Percentiles rank a stretch among this genome's conserved stretches.
phyloP scores from a whole-genome alignment of 192 early-diverging fungal species.

The Coemansia aciculifera region DNA sequence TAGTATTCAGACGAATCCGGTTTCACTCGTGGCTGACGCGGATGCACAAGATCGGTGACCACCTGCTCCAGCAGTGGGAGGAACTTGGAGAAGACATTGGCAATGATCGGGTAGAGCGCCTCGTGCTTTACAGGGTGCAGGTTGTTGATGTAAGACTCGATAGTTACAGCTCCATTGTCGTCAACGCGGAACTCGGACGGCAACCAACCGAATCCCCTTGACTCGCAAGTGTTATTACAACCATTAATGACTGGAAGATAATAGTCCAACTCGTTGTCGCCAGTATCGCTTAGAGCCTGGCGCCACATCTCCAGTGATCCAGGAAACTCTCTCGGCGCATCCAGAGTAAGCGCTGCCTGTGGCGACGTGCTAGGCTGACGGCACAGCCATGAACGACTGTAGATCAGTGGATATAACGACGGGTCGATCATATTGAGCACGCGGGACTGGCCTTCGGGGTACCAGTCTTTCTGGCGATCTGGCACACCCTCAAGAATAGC shows the following conservation, averaged over 20 bases:
- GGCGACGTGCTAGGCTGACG: neutral
- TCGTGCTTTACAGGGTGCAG: conserved; percentile 55
- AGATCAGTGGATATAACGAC: conserved; percentile 37
- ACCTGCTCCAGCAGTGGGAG: conserved; percentile 62
- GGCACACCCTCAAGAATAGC: neutral
- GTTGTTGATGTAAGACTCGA: conserved; percentile 70
- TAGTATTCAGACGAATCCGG: neutral
- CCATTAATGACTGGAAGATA: neutral
- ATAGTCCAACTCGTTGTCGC: neutral
- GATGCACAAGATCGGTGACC: conserved; percentile 14
- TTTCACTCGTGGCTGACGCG: neutral
- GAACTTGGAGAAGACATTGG: conserved; percentile 46
- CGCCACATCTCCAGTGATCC: neutral
- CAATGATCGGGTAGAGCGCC: conserved; percentile 53
- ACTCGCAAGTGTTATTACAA: neutral
- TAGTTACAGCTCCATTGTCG: conserved; percentile 35
- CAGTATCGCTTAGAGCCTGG: neutral
- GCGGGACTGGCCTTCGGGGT: conserved; percentile 53
- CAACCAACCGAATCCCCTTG: conserved; percentile 49
- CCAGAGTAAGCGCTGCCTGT: neutral
- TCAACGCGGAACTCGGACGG: conserved; percentile 59
- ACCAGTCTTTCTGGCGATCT: conserved; percentile 39
- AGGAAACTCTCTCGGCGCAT: neutral
- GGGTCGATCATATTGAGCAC: conserved; percentile 48
- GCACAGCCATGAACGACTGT: neutral